Evolutionary conservation across 1,284 basidiomycete species (phyloP), one percentile per base, ranked within the genome.

Genomic region (Lentinula novae-zelandiae): DNA sequence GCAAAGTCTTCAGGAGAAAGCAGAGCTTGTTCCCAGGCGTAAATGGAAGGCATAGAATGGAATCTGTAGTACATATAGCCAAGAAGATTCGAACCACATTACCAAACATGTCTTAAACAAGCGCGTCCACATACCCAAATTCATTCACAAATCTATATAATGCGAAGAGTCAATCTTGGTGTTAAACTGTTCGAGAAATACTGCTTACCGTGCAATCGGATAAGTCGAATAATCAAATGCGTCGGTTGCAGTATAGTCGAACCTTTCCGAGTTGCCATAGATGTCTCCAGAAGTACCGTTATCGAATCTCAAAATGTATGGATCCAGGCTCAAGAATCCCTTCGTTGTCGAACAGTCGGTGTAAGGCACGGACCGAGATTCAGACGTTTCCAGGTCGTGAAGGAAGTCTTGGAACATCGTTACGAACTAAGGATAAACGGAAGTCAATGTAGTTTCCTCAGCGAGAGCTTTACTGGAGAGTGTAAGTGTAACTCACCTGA

Each of bases 41-140:
- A 83, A 70, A 87, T 82, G 0, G 83, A 86, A 0, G 85, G 84
- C 78, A 86, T 82, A 0, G 84, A 85, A 67, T 85, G 85, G 72
- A 85, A 86, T 17, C 84, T 84, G 42, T n/a, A 31, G 8, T 27
- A 27, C 5, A n/a, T 15, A 44, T 20, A 15, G n/a, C 7, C 42
- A 53, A 10, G 42, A 31, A 20, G 40, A 34, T 39, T 38, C 13
- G 15, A 8, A 27, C 22, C 13, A 12, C 13, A 12, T 34, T 17
- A 5, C 38, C 17, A 17, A 36, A 34, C 39, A 13, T 20, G 38
- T 7, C 10, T 12, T 5, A 2, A 27, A 4, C 2, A 4, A 20
- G 17, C 17, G 15, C 10, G 49, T n/a, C 6, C 7, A 54, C 75
- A 58, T 64, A 81, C 79, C 83, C 82, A 64, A 87, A 87, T 66